Conservation (phyloP, 345 rosid species). For the Salix dunnii region DNA sequence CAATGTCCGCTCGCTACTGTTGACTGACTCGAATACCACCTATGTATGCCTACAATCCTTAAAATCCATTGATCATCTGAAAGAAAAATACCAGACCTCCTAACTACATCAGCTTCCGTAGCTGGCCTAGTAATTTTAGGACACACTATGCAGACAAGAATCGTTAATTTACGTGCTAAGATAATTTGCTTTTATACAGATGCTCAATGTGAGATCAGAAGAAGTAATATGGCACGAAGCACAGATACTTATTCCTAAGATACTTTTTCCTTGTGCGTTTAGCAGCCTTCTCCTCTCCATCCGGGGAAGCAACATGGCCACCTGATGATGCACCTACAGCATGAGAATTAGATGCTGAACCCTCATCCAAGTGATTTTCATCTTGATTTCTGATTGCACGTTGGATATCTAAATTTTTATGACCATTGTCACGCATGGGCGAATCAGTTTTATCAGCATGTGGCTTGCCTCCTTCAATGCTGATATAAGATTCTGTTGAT, state of each 20-base stretch:
- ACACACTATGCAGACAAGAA: neutral
- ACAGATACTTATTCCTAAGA: conserved; percentile 27
- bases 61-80: neutral
- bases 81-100: neutral
- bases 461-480: conserved; percentile 15
- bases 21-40: neutral
- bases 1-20: neutral
- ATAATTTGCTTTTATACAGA: neutral
- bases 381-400: conserved; percentile 3
- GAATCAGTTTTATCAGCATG: conserved; percentile 1
- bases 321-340: conserved; percentile 16
- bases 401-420: neutral
- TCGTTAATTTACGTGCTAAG: neutral
- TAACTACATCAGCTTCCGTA: neutral
- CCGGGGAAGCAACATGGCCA: neutral
- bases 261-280: conserved; percentile 23
- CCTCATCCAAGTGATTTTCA: conserved; percentile 12
- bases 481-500: conserved; percentile 15
- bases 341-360: conserved; percentile 20
- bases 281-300: conserved; percentile 20
- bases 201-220: neutral
- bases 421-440: neutral
- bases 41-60: neutral
- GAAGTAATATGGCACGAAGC: conserved; percentile 42
- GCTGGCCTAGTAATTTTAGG: neutral